Evolutionary conservation across 2,329 filamentous ascomycete species (phyloP).

Genomic region (Talaromyces sp.): DNA sequence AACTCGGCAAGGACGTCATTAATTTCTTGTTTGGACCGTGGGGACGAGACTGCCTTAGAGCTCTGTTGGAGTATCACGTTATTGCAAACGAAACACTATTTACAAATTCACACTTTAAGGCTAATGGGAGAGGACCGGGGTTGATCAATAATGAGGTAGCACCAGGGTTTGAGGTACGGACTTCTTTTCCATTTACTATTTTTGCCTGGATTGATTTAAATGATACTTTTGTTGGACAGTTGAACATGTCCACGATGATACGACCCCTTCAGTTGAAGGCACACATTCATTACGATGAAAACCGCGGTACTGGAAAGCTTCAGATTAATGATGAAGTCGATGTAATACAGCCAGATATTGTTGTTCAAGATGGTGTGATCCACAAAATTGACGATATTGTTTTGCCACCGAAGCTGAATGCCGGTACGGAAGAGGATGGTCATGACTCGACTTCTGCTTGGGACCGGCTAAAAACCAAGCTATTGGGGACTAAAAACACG

Average conservation of each 20-base stretch:
- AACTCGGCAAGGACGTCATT: slow-evolving; percentile 66
- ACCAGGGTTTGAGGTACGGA: background rate
- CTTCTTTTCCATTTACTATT: background rate
- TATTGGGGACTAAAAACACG: background rate
- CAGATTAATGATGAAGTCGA: background rate
- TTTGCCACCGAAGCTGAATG: background rate
- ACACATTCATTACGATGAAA: background rate
- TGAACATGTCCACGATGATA: background rate
- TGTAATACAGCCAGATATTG: background rate
- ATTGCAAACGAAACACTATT: slow-evolving; percentile 71
- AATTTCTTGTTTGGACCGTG: slow-evolving; percentile 77
- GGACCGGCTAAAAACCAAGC: background rate
- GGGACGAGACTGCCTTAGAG: slow-evolving; percentile 69
- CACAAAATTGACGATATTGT: slow-evolving; percentile 1
- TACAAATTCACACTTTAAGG: slow-evolving; percentile 49
- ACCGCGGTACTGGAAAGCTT: background rate
- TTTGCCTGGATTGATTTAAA: background rate
- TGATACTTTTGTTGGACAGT: background rate
- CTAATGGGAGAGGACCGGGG: background rate
- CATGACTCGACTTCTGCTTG: background rate
- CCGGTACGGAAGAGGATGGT: background rate
- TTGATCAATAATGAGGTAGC: background rate
- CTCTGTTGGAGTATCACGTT: slow-evolving; percentile 73
- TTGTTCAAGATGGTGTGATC: slow-evolving; percentile 1
- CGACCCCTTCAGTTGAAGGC: background rate